Base-by-base conservation (phyloP, 2,329 filamentous ascomycete genomes). In the Trichoderma afroharzianum region DNA sequence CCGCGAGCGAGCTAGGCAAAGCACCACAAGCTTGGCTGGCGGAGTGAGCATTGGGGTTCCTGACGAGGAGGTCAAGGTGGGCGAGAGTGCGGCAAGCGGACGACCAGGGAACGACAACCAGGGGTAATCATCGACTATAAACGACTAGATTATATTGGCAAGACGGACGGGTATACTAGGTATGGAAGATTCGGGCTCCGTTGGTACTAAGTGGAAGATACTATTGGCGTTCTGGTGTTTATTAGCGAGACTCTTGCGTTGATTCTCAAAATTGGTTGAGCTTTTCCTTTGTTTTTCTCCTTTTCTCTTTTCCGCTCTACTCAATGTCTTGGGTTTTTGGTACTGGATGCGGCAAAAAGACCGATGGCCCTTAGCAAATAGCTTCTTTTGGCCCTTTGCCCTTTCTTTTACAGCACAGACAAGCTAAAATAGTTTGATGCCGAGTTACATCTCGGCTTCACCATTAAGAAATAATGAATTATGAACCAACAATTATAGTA, bases 31-130 rank as follows among this genome's bases (percentile, higher is more conserved):
- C 71, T 76, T 83, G 6, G 83, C 81, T 57, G 69, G 83, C 61
- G 88, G 85, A 71, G 78, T 84, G 3, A 86, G 81, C 6, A 83
- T 88, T 0, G 88, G 88, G 2, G 88, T 89, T 3, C 85, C 87
- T 0, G 88, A 90, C 57, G 88, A 90, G 61, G 88, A 89, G 76
- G 79, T 91, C 57, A 83, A 84, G 66, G 88, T 91, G 32, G 88
- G 88, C 2, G 88, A 91, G 81, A 90, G 88, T 73, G 88, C 88
- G 1, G 86, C 88, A 1, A 89, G 86, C 75, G 77, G 79, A 18
- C 78, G 79, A 21, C 74, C 80, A 21, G 73, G 21, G 24, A 58
- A 59, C 32, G 50, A 57, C n/a, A 50, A 28, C 26, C 53, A 71
- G 53, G 50, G 62, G 28, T 66, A 28, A 66, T 43, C 5, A 32